Evolutionary conservation across 257 asterid species (phyloP), one percentile per base, ranked within the genome.

Genomic region (Solanum sejunctum): DNA sequence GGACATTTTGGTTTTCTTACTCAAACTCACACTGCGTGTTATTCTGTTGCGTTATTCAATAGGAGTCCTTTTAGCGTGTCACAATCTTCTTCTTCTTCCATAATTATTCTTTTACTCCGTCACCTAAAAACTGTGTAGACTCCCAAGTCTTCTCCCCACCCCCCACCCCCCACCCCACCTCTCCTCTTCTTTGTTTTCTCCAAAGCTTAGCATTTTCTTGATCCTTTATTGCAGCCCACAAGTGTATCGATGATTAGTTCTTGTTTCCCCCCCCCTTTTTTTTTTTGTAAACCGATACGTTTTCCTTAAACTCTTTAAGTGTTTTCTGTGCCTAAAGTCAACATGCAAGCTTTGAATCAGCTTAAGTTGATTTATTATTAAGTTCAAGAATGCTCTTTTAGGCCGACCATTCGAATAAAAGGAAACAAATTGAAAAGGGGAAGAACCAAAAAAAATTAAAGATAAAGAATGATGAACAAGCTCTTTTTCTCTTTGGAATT

Each of bases 401-500:
- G 58, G n/a, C 21, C 57, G 23, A 23, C 32, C 13, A 58, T 66
- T n/a, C 11, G 11, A 39, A 23, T 47, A 64, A 15, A 78, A 18
- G 36, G 3, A 58, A 61, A 60, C 36, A 58, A 77, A 56, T 66
- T 61, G 49, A 16, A 64, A 58, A 55, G 28, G 55, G 9, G n/a
- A 61, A 61, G 70, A 23, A n/a, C 3, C 36, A 32, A 32, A 32
- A 56, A 67, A 15, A 32, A 67, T 16, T 67, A 32, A 84, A 83
- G 88, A 95, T 91, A 98, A 96, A 90, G 94, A 92, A 87, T 70
- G 98, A 88, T 84, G 98, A 91, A 85, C 93, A 92, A 84, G 84
- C 88, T 85, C 96, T 98, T 83, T 90, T 93, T 64, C 89, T 96
- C 43, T 93, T 96, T 81, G 99, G 99, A 69, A 91, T 96, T 71